Evolutionary conservation across 352 stramenopile genomes (phyloP).

Genomic region (Globisporangium uncinulatum): DNA sequence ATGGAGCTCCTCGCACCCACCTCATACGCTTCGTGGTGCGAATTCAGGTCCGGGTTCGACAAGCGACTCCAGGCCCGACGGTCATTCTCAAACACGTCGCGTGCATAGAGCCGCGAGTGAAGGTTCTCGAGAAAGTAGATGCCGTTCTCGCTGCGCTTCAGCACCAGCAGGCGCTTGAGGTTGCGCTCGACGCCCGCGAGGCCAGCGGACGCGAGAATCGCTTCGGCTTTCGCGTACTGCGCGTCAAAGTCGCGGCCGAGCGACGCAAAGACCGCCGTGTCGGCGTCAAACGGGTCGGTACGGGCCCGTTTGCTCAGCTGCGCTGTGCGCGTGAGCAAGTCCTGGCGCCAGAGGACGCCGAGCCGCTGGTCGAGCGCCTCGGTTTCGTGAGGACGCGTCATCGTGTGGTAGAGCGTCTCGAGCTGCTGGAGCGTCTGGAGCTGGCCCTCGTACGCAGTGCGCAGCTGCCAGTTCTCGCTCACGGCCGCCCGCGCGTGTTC

Average conservation of each 20-base stretch:
- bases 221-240: conserved; percentile 20
- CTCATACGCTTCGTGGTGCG: conserved; percentile 1
- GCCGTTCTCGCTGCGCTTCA: neutral
- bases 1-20: neutral
- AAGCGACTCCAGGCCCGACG: neutral
- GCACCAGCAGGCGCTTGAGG: neutral
- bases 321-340: neutral
- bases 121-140: conserved; percentile 20
- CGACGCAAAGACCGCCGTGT: conserved; percentile 18
- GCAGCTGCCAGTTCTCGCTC: conserved; percentile 28
- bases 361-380: no score
- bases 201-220: conserved; percentile 18
- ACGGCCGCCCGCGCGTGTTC: conserved; percentile 20
- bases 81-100: conserved; percentile 1
- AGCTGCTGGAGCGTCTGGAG: conserved; percentile 27
- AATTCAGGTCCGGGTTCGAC: neutral
- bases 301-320: conserved; percentile 2
- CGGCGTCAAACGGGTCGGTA: conserved; percentile 3
- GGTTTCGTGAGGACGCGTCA: neutral
- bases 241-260: conserved; percentile 12
- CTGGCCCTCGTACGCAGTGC: conserved; percentile 26
- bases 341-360: neutral
- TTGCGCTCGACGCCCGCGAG: conserved; percentile 22
- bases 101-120: conserved; percentile 1
- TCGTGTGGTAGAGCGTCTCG: conserved; percentile 20